Conservation (phyloP, 345 rosid species). For the Stellera chamaejasme region DNA sequence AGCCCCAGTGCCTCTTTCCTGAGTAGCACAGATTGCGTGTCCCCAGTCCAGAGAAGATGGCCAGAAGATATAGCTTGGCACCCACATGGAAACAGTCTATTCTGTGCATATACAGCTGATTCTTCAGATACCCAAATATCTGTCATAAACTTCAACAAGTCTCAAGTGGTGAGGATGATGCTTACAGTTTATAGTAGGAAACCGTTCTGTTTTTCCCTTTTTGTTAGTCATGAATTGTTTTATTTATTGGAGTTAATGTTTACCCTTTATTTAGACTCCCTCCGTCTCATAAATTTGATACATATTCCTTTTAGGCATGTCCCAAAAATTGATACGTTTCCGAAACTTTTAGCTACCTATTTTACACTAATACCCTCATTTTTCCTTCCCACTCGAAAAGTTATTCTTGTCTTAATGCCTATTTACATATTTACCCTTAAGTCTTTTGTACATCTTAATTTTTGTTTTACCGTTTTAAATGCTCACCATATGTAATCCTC, state of each 20-base stretch:
- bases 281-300: too few species aligned
- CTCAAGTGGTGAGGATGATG: slow-evolving; percentile 49
- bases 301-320: too few species aligned
- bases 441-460: too few species aligned
- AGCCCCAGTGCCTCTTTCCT: slow-evolving; percentile 77
- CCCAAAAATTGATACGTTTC: too few species aligned
- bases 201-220: slow-evolving; percentile 8
- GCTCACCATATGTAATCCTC: neutral
- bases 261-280: neutral
- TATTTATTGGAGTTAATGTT: slow-evolving; percentile 1
- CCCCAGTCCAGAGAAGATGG: slow-evolving; percentile 75
- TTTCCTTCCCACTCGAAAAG: too few species aligned
- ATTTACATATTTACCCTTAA: too few species aligned
- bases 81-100: slow-evolving; percentile 65
- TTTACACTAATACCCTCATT: too few species aligned
- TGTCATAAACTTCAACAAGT: slow-evolving; percentile 53
- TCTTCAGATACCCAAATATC: slow-evolving; percentile 84
- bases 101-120: slow-evolving; percentile 66
- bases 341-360: too few species aligned
- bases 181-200: slow-evolving; percentile 1
- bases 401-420: too few species aligned
- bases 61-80: slow-evolving; percentile 96
- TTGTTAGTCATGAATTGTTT: neutral
- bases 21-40: slow-evolving; percentile 51
- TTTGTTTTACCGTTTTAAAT: neutral